These are phyloP conservation scores for Drechslerella dactyloides DNA, from an alignment of 2,329 filamentous ascomycete species.

Conservation along the genomic window DNA sequence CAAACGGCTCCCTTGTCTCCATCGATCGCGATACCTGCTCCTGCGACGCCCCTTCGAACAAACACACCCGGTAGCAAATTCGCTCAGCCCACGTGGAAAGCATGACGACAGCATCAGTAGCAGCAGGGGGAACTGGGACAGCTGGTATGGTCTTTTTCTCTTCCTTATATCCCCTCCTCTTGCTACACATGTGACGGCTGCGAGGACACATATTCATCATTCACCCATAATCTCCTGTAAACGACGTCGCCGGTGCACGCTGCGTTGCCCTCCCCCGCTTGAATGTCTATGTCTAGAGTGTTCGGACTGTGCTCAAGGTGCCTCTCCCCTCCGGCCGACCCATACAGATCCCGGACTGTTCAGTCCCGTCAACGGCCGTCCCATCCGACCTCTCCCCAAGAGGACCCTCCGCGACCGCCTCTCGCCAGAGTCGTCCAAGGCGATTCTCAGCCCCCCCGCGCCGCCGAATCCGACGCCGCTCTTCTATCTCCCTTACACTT, in stretches of 20 bases:
- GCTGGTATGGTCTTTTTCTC: slow-evolving; percentile 27
- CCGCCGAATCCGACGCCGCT: slow-evolving; percentile 67
- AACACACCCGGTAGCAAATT: slow-evolving; percentile 21
- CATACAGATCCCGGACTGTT: slow-evolving; percentile 50
- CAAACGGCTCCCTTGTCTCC: slow-evolving; percentile 17
- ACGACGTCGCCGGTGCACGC: slow-evolving; percentile 8
- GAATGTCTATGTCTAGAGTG: slow-evolving; percentile 42
- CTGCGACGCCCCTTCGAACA: slow-evolving; percentile 5
- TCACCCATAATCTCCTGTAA: slow-evolving; percentile 20
- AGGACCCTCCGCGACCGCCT: slow-evolving; percentile 85
- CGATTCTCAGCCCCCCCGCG: slow-evolving; percentile 53
- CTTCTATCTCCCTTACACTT: slow-evolving; percentile 72
- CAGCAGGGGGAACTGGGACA: slow-evolving; percentile 26
- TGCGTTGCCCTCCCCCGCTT: neutral
- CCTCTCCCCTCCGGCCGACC: slow-evolving; percentile 17
- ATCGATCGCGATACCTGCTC: slow-evolving; percentile 5
- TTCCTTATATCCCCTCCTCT: slow-evolving; percentile 13
- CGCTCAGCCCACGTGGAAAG: slow-evolving; percentile 32
- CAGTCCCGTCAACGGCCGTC: slow-evolving; percentile 62
- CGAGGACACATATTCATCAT: slow-evolving; percentile 11
- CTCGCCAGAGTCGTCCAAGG: slow-evolving; percentile 68
- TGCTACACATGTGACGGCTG: slow-evolving; percentile 18
- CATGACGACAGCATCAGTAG: slow-evolving; percentile 40
- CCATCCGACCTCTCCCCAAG: slow-evolving; percentile 90
- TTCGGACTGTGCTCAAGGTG: slow-evolving; percentile 49